phyloP scores from a whole-genome alignment of 2,329 filamentous ascomycete species.

The Alternaria brassicae region DNA sequence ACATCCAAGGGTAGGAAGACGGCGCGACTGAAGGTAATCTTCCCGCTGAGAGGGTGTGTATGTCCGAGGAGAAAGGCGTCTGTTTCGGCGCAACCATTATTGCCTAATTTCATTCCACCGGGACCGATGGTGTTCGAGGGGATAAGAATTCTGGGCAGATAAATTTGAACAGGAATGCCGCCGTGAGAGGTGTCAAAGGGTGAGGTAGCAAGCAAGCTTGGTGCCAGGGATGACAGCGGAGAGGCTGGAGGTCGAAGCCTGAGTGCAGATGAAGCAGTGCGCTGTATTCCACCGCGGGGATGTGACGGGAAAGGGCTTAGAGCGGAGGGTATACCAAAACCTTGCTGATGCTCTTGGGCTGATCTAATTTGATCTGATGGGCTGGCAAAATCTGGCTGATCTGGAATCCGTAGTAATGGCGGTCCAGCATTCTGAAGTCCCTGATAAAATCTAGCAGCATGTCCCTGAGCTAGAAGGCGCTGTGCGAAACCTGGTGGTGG shows the following conservation, averaged over 20 bases:
- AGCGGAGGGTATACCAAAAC: neutral
- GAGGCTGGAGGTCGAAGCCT: slow-evolving; percentile 11
- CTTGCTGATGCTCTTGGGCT: neutral
- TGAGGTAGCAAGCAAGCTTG: slow-evolving; percentile 21
- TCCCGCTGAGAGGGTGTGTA: slow-evolving; percentile 11
- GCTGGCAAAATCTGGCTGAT: neutral
- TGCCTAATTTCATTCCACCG: slow-evolving; percentile 12
- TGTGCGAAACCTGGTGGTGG: slow-evolving; percentile 5
- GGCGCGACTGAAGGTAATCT: slow-evolving; percentile 26
- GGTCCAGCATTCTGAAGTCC: neutral
- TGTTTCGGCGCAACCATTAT: slow-evolving; percentile 21
- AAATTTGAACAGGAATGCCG: slow-evolving; percentile 39
- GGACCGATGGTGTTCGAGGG: slow-evolving; percentile 17
- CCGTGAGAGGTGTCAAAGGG: slow-evolving; percentile 15
- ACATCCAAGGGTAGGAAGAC: slow-evolving; percentile 36
- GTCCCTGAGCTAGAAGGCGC: neutral
- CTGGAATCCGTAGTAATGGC: neutral
- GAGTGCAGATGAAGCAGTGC: slow-evolving; percentile 21
- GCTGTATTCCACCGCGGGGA: slow-evolving; percentile 18
- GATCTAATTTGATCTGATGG: neutral
- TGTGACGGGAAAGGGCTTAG: neutral
- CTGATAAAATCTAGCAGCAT: neutral
- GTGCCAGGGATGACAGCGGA: slow-evolving; percentile 14
- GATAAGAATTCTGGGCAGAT: slow-evolving; percentile 32
- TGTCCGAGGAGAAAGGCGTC: slow-evolving; percentile 43